Base-by-base conservation (phyloP, 129 eudicot genomes). In the Oenanthe sinensis region DNA sequence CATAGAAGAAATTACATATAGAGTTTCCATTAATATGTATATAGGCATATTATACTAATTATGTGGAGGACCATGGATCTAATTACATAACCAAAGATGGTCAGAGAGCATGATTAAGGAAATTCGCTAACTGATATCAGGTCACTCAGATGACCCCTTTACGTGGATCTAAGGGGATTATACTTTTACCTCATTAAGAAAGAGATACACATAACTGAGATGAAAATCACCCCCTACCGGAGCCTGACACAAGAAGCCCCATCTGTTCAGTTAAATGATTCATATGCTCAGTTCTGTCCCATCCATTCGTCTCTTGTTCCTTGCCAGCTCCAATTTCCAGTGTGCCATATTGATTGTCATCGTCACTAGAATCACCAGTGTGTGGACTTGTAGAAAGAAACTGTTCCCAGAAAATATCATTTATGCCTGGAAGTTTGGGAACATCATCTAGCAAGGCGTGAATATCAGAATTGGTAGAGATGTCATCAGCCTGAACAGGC, bases 401-500 rank as follows among this genome's bases (percentile, higher is more conserved):
- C 81, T 89, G 93, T 80, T 87, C 93, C 92, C 93, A 91, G 79
- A 90, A 88, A 22, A 83, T 85, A 46, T 91, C 91, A 79, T 83
- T 82, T 69, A 83, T 88, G 43, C 88, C 85, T 0, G 92, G 85
- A 80, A 84, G 90, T 73, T 78, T 89, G 46, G 88, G 90, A 43
- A 75, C 81, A 71, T 84, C 89, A 39, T 80, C 86, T 75, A 85
- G 30, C 78, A 84, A 52, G 60, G 76, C 48, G 74, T 84, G 82
- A 8, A 79, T 37, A 36, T 88, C 87, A 55, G 74, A 48, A 83
- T 67, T 75, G 46, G 82, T 78, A 50, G 86, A 79, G n/a, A 77
- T 77, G 24, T 65, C 83, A 28, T 84, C 95, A 9, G 75, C 42
- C 2, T 78, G 84, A 55, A 77, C 69, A 44, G 88, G 83, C 33